These are phyloP conservation scores for Hyphopichia pseudoburtonii DNA, from an alignment of 1,139 yeast genomes.

Conservation along the genomic window DNA sequence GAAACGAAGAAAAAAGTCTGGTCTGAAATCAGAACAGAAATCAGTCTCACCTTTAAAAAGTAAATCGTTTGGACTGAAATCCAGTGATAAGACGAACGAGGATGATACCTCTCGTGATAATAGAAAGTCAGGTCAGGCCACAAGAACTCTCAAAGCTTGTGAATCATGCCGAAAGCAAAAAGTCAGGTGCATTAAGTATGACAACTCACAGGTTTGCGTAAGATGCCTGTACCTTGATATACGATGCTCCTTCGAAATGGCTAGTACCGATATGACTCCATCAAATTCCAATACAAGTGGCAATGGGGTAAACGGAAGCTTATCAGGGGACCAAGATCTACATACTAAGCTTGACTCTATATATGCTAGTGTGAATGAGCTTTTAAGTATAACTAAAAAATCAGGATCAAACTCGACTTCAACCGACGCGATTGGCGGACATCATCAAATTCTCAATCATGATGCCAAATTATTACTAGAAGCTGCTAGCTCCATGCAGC, in stretches of 20 bases:
- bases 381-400: constrained; percentile 23
- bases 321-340: neutral
- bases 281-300: constrained; percentile 3
- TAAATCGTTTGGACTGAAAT: neutral
- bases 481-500: constrained; percentile 28
- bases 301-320: no score
- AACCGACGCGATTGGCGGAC: neutral
- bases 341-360: constrained; percentile 26
- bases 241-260: constrained; percentile 49
- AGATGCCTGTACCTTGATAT: constrained; percentile 53
- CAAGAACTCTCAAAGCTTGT: constrained; percentile 60
- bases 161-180: constrained; percentile 59
- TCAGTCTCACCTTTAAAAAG: neutral
- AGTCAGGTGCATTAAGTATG: constrained; percentile 58
- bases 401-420: neutral
- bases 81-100: no score
- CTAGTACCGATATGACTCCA: constrained; percentile 15
- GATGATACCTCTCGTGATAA: constrained; percentile 7
- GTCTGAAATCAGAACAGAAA: no score
- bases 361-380: constrained; percentile 33
- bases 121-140: constrained; percentile 30
- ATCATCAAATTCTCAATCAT: constrained; percentile 9
- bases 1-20: no score
- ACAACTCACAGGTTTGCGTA: constrained; percentile 48
- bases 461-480: constrained; percentile 29